Conservation (phyloP, 371 early-diverging fungal species). For the Mortierella sp. region DNA sequence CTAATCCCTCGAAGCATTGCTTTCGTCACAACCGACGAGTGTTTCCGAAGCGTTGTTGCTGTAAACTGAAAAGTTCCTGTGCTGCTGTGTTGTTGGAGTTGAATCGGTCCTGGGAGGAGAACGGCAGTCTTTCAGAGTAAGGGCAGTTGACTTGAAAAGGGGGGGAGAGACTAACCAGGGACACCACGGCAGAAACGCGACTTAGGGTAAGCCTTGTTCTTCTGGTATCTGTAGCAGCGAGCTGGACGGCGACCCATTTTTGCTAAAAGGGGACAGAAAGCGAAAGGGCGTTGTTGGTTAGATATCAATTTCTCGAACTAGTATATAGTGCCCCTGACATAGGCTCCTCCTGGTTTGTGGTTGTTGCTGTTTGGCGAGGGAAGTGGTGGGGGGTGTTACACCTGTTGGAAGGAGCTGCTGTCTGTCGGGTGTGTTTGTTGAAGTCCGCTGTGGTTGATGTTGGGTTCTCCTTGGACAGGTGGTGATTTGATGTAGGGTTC, state of each 20-base stretch:
- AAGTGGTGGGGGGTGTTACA: neutral
- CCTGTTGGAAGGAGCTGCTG: neutral
- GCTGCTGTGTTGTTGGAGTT: neutral
- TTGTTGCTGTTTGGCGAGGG: neutral
- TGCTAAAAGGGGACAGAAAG: conserved; percentile 21
- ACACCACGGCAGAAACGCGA: conserved; percentile 99
- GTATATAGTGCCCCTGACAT: neutral
- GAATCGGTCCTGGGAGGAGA: neutral
- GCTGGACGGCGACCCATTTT: conserved; percentile 99
- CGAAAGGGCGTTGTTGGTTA: neutral
- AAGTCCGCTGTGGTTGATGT: neutral
- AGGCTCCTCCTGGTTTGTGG: no score
- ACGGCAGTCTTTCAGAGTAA: neutral
- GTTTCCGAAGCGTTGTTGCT: neutral
- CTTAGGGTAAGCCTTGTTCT: conserved; percentile 99
- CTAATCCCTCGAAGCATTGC: neutral
- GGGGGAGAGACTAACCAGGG: conserved; percentile 74
- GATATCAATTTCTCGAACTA: neutral
- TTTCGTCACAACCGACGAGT: neutral
- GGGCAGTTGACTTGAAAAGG: neutral
- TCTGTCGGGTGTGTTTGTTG: neutral
- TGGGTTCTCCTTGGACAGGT: neutral
- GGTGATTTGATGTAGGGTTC: conserved; percentile 1
- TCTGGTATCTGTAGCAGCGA: conserved; percentile 99
- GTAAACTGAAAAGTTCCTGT: neutral